Evolutionary conservation across 192 early-diverging fungal genomes (phyloP).

Genomic region (Geosiphon pyriformis): DNA sequence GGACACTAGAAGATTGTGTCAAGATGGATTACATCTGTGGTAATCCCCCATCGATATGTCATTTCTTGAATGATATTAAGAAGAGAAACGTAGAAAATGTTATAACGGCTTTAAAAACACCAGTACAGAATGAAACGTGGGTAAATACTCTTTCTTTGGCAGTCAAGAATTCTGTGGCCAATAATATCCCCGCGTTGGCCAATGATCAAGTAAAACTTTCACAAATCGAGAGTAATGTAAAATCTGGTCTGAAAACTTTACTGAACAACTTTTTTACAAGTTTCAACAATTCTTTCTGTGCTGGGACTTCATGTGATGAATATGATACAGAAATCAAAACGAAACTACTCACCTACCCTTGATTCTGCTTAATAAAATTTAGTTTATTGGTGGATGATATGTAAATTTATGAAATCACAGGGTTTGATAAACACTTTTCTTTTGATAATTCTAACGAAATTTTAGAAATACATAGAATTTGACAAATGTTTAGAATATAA

Average conservation of each 20-base stretch:
- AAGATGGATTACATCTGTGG: conserved; percentile 56
- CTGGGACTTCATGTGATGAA: background rate
- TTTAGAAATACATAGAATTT: no score
- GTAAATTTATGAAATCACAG: no score
- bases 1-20: conserved; percentile 47
- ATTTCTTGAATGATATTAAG: conserved; percentile 16
- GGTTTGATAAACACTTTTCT: no score
- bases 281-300: background rate
- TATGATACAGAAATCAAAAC: background rate
- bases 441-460: no score
- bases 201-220: background rate
- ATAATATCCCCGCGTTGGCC: background rate
- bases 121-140: background rate
- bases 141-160: background rate
- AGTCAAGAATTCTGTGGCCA: background rate
- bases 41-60: conserved; percentile 55
- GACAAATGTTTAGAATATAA: no score
- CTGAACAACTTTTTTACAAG: background rate
- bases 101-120: background rate
- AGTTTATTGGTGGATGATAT: no score
- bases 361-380: no score
- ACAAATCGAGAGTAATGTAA: no score
- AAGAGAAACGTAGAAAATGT: background rate
- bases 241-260: background rate
- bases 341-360: conserved; percentile 1